phyloP scores from a whole-genome alignment of 1,284 basidiomycete genomes.

The Pterulicium gracile region DNA sequence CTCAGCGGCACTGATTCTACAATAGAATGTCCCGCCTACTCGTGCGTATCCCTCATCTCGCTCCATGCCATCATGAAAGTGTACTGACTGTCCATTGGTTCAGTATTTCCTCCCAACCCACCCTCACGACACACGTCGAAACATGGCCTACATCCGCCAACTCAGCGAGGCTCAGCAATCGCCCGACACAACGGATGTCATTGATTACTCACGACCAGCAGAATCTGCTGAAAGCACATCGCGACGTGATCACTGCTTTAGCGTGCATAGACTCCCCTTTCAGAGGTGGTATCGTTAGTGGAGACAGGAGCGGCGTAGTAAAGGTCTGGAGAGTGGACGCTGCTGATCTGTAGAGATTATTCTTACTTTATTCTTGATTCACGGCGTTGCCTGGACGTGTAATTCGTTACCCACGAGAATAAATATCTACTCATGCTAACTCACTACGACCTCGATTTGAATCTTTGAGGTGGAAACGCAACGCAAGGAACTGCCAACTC shows the following conservation, averaged over 20 bases:
- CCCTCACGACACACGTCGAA: conserved; percentile 48
- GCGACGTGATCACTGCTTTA: conserved; percentile 75
- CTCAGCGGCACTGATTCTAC: conserved; percentile 65
- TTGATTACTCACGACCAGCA: conserved; percentile 75
- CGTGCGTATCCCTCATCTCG: conserved; percentile 27
- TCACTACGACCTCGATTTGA: too few relatives aligned
- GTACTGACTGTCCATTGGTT: too few relatives aligned
- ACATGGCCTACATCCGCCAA: conserved; percentile 44
- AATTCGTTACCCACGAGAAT: too few relatives aligned
- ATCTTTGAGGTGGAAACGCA: too few relatives aligned
- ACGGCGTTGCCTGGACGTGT: not conserved
- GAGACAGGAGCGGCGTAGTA: conserved; percentile 70
- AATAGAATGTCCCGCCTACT: conserved; percentile 56
- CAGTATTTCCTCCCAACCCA: too few relatives aligned
- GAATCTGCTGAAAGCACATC: conserved; percentile 66
- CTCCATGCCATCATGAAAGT: too few relatives aligned
- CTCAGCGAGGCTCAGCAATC: conserved; percentile 40
- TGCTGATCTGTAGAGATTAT: conserved; percentile 18
- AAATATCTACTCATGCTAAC: too few relatives aligned
- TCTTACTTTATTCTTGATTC: not conserved
- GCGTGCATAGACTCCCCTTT: conserved; percentile 82
- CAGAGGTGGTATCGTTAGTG: conserved; percentile 77
- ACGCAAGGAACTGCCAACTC: too few relatives aligned
- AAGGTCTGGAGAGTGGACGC: conserved; percentile 75
- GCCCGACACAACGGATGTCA: conserved; percentile 63